Evolutionary conservation across 495 filamentous ascomycete species (phyloP).

Genomic region (Hypoxylon intermedium): DNA sequence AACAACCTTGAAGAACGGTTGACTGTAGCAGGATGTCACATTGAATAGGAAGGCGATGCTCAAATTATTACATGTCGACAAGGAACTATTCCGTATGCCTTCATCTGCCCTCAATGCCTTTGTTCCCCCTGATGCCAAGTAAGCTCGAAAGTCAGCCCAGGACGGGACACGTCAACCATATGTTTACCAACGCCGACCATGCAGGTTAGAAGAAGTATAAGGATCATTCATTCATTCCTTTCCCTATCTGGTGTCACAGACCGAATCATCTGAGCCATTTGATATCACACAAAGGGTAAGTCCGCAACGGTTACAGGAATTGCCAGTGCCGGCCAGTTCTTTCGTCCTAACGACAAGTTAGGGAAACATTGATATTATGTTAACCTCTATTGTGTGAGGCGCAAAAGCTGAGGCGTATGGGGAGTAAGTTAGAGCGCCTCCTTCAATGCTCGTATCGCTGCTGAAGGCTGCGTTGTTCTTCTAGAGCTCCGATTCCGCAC

Average conservation of each 20-base stretch:
- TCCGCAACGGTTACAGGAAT: slow-evolving; percentile 8
- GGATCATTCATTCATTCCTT: slow-evolving; percentile 29
- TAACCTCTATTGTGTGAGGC: not conserved
- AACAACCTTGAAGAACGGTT: slow-evolving; percentile 21
- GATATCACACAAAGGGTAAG: slow-evolving; percentile 2
- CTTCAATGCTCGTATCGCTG: not conserved
- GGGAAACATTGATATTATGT: not conserved
- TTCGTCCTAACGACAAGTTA: not conserved
- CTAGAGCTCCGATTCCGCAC: slow-evolving; percentile 57
- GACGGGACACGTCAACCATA: slow-evolving; percentile 19
- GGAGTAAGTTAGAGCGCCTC: not conserved
- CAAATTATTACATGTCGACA: slow-evolving; percentile 28
- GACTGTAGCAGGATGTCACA: slow-evolving; percentile 10
- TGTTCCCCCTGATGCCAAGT: slow-evolving; percentile 26
- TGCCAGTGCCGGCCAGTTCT: not conserved
- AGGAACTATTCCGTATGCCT: slow-evolving; percentile 26
- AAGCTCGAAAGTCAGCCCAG: slow-evolving; percentile 23
- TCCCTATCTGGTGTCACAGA: slow-evolving; percentile 24
- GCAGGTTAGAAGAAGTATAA: slow-evolving; percentile 28
- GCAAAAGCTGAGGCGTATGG: not conserved
- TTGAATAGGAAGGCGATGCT: slow-evolving; percentile 6
- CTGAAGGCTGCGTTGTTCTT: not conserved
- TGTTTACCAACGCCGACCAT: slow-evolving; percentile 40
- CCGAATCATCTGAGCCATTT: slow-evolving; percentile 19
- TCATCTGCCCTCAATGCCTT: slow-evolving; percentile 20